A percentile compares a stretch with the other conserved stretches of the same genome.
Evolutionary conservation across 441 rosid species (phyloP).

Genomic region (Cnidoscolus chayamansa): DNA sequence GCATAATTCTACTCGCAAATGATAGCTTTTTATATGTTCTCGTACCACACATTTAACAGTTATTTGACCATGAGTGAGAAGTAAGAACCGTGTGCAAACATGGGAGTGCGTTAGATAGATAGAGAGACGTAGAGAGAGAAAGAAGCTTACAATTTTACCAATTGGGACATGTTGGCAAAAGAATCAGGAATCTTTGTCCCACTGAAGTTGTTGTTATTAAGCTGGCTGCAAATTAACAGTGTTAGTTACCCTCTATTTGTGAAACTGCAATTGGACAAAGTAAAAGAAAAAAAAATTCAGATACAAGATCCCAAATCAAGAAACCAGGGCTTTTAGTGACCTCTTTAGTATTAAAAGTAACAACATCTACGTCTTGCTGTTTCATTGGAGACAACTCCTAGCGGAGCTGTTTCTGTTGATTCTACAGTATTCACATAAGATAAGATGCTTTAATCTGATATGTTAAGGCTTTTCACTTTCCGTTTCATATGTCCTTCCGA

Average conservation of each 20-base stretch:
- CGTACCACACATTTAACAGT: too few relatives aligned
- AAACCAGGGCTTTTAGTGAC: not conserved
- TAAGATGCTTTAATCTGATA: not conserved
- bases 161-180: constrained; percentile 13
- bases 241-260: too few relatives aligned
- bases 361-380: not conserved
- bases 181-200: constrained; percentile 23
- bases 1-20: not conserved
- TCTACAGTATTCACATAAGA: not conserved
- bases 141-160: constrained; percentile 22
- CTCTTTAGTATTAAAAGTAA: not conserved
- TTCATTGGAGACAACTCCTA: not conserved
- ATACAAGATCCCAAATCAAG: not conserved
- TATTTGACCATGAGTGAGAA: too few relatives aligned
- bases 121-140: not conserved
- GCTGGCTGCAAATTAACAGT: constrained; percentile 21
- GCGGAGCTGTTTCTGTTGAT: not conserved
- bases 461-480: too few relatives aligned
- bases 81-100: too few relatives aligned
- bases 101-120: not conserved
- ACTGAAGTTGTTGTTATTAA: constrained; percentile 20
- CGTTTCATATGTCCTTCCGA: not conserved
- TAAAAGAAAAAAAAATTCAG: not conserved
- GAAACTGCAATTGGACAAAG: too few relatives aligned
- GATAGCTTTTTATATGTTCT: not conserved